A percentile compares a stretch with the other conserved stretches of the same genome.
phyloP scores from a whole-genome alignment of 2,329 filamentous ascomycete genomes.

The Biscogniauxia sp. region DNA sequence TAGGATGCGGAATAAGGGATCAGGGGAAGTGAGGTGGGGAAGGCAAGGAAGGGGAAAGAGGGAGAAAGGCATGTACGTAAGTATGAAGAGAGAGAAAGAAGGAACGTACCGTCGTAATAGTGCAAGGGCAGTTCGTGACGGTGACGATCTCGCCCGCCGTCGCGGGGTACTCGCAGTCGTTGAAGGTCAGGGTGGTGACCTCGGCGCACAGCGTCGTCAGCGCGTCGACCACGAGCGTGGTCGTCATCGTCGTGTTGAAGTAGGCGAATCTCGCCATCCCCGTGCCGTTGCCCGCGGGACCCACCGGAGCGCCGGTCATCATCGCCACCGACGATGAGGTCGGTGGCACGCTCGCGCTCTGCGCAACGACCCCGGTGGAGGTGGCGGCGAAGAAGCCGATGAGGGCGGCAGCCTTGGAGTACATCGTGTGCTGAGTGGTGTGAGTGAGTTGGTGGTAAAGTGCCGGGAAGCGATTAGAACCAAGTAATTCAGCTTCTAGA shows the following conservation, averaged over 20 bases:
- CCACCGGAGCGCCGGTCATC: too few species aligned
- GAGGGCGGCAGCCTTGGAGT: constrained; percentile 26
- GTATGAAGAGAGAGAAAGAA: neutral
- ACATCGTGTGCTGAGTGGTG: constrained; percentile 29
- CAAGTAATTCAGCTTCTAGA: constrained; percentile 1
- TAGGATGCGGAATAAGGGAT: too few species aligned
- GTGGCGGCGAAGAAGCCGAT: constrained; percentile 27
- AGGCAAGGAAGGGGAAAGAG: neutral
- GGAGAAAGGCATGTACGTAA: neutral
- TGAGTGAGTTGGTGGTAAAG: too few species aligned
- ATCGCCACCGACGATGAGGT: too few species aligned
- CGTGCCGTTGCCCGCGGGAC: neutral
- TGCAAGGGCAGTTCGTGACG: constrained; percentile 55
- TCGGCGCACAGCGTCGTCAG: constrained; percentile 38
- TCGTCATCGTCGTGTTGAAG: constrained; percentile 28
- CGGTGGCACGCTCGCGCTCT: constrained; percentile 3
- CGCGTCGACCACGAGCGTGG: constrained; percentile 23
- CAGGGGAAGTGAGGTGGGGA: neutral
- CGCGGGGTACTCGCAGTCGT: constrained; percentile 51
- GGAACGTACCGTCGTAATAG: constrained; percentile 33
- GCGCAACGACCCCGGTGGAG: constrained; percentile 22
- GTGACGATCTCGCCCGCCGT: constrained; percentile 54
- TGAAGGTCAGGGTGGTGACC: constrained; percentile 51
- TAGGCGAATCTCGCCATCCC: constrained; percentile 17
- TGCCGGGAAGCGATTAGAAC: too few species aligned